Evolutionary conservation across 78 protist genomes (phyloP).

Genomic region (Dictyostelium intermedium): DNA sequence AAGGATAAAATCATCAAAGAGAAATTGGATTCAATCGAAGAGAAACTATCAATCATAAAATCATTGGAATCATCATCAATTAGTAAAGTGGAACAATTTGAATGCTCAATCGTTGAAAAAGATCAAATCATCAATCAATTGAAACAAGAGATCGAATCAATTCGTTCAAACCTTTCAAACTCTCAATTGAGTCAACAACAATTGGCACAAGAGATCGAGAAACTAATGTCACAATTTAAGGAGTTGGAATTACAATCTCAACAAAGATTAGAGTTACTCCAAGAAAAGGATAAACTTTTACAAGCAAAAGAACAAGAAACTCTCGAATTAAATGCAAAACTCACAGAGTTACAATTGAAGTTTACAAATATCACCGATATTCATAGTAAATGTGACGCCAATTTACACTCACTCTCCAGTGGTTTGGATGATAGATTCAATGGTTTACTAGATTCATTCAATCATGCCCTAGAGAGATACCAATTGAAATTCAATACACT

Average conservation of each 20-base stretch:
- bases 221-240: background rate
- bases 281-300: background rate
- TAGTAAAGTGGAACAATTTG: background rate
- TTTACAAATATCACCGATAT: background rate
- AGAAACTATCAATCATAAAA: background rate
- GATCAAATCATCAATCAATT: background rate
- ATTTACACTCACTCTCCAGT: background rate
- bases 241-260: background rate
- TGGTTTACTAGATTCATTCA: background rate
- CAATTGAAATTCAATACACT: background rate
- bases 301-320: background rate
- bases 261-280: background rate
- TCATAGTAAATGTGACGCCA: background rate
- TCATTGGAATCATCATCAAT: background rate
- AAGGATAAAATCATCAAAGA: background rate
- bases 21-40: background rate
- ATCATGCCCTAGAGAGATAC: background rate
- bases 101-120: background rate
- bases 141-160: background rate
- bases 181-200: background rate
- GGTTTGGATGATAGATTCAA: background rate
- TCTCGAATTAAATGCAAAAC: background rate
- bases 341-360: background rate
- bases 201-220: background rate
- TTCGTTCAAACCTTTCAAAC: background rate